phyloP scores from a whole-genome alignment of 1,284 basidiomycete species.

The Puccinia coronata region DNA sequence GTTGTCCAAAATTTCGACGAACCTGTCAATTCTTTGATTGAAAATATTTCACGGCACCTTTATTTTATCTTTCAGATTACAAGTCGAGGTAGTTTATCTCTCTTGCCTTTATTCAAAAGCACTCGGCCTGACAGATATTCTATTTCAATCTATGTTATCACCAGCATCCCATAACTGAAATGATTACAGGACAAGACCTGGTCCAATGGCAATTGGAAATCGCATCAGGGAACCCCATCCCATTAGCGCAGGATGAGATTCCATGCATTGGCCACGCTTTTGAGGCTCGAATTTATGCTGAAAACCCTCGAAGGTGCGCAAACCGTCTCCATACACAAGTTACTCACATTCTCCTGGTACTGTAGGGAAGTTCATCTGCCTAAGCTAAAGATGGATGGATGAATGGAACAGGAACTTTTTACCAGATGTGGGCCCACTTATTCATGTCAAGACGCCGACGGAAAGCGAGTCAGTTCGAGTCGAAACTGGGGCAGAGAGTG shows the following conservation, averaged over 20 bases:
- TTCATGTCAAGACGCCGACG: conserved; percentile 67
- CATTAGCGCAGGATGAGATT: conserved; percentile 73
- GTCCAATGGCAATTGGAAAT: conserved; percentile 93
- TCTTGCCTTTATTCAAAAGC: neutral
- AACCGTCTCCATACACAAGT: conserved; percentile 31
- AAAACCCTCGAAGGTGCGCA: conserved; percentile 75
- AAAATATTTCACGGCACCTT: neutral
- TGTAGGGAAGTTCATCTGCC: neutral
- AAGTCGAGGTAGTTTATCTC: conserved; percentile 65
- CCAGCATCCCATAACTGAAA: conserved; percentile 86
- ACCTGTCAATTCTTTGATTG: neutral
- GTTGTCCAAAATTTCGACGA: neutral
- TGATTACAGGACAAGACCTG: conserved; percentile 87
- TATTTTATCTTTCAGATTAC: conserved; percentile 25
- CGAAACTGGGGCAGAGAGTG: conserved; percentile 85
- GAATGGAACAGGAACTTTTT: conserved; percentile 68
- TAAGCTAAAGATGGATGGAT: no score
- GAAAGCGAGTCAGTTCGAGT: conserved; percentile 72
- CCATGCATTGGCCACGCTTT: conserved; percentile 87
- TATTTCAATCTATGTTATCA: neutral
- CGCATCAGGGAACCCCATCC: conserved; percentile 81
- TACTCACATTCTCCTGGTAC: neutral
- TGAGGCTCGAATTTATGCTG: conserved; percentile 94
- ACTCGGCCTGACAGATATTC: conserved; percentile 40
- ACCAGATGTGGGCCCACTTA: conserved; percentile 79